Percentiles rank a stretch among this genome's conserved stretches.
Evolutionary conservation across 2,329 filamentous ascomycete species (phyloP).

Genomic region (Cordyceps pruinosa): DNA sequence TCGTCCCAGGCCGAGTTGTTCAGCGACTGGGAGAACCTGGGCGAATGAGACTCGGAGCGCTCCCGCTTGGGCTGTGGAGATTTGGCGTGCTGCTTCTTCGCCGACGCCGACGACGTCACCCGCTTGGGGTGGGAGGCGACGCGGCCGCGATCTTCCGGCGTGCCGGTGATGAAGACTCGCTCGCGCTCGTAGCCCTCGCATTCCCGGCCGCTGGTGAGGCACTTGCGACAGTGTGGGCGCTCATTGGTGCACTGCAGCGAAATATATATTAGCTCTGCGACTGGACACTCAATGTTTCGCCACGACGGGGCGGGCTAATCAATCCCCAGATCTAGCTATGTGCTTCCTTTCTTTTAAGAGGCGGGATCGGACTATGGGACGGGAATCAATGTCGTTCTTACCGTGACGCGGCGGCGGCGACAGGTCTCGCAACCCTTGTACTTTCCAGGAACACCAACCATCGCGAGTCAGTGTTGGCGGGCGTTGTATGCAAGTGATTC

Average conservation of each 20-base stretch:
- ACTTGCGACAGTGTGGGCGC: slow-evolving; percentile 54
- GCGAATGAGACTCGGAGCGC: slow-evolving; percentile 17
- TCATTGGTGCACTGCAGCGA: slow-evolving; percentile 51
- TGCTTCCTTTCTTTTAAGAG: not conserved
- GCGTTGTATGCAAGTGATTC: slow-evolving; percentile 8
- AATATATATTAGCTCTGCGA: not conserved
- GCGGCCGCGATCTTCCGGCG: slow-evolving; percentile 44
- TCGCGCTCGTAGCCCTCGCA: slow-evolving; percentile 58
- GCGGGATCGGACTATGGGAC: not conserved
- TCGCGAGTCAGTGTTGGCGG: slow-evolving; percentile 23
- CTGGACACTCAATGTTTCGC: not conserved
- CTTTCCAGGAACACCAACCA: slow-evolving; percentile 58
- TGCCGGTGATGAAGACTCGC: slow-evolving; percentile 58
- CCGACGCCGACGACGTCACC: slow-evolving; percentile 23
- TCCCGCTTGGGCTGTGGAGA: slow-evolving; percentile 19
- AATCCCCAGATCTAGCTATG: not conserved
- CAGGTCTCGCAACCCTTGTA: slow-evolving; percentile 60
- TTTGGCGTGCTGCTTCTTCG: slow-evolving; percentile 23
- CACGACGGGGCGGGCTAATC: not conserved
- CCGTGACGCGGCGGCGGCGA: slow-evolving; percentile 51
- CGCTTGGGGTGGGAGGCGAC: slow-evolving; percentile 51
- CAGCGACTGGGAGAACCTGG: slow-evolving; percentile 25
- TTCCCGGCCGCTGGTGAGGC: slow-evolving; percentile 46
- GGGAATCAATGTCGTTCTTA: slow-evolving; percentile 26
- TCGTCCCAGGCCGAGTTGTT: slow-evolving; percentile 46